Evolutionary conservation across 345 rosid species (phyloP), one percentile per base, ranked within the genome.

Genomic region (Populus ilicifolia): DNA sequence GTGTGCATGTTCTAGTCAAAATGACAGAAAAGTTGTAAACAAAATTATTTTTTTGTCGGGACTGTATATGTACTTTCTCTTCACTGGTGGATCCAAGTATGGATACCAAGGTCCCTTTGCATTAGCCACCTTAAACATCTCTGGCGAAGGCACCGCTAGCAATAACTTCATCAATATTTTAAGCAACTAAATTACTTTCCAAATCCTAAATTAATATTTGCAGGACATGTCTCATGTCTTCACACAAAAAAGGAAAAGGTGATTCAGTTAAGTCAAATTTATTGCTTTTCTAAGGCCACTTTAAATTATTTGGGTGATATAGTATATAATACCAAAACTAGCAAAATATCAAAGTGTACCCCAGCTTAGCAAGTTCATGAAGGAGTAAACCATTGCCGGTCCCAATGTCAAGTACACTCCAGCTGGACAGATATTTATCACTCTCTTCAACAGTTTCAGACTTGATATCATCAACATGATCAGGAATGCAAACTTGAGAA

Each of bases 381-480:
- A 93, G 99, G 48, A 96, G 96, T 75, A 96, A 84, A 75, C 98
- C 99, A 82, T 96, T 96, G 76, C 98, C 98, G 25, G 98, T 96
- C 81, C 99, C 99, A 81, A 96, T 81, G 77, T 96, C 99, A 80
- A 96, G 99, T 66, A 93, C 94, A 86, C 87, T 92, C 99, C 99
- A 93, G 79, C 74, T 50, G 82, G 91, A 84, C 88, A 93, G 84
- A 83, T 82, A 85, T 77, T 90, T 88, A 63, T 85, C 88, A 77
- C 38, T 86, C 69, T 86, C 88, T 77, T 88, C 91, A 85, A 81
- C 81, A 59, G 80, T 75, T 68, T 89, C 89, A n/a, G 83, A 73
- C 77, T 82, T 87, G 9, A 59, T 23, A 65, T 78, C 86, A 82
- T 83, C 87, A 78, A 46, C 78, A 77, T 84, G 84, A 80, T 77